Conservation (phyloP, 306 rosid genomes). For the Rosa multiflora region DNA sequence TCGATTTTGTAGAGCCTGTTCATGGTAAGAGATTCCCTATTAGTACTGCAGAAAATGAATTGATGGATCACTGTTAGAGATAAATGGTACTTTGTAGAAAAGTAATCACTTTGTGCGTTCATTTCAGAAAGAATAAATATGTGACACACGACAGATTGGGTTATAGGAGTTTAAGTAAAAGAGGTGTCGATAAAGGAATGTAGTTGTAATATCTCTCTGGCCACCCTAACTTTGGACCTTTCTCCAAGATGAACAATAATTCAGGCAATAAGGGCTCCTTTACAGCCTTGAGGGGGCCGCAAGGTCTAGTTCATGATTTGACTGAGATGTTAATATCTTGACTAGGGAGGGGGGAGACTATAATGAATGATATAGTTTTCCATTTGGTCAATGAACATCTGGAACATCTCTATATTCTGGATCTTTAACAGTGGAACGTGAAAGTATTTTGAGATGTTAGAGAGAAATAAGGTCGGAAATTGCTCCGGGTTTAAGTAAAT, state of each 20-base stretch:
- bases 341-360: background rate
- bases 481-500: background rate
- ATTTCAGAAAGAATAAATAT: background rate
- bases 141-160: background rate
- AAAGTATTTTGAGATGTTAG: background rate
- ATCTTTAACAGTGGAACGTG: background rate
- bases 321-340: background rate
- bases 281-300: background rate
- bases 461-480: background rate
- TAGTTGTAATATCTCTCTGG: background rate
- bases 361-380: background rate
- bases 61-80: background rate
- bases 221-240: background rate
- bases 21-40: no score
- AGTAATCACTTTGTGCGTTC: background rate
- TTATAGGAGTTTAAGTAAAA: background rate
- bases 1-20: background rate
- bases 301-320: background rate
- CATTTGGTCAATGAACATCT: conserved; percentile 8
- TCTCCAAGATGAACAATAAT: background rate
- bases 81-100: background rate
- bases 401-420: background rate
- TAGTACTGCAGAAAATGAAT: background rate
- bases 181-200: background rate
- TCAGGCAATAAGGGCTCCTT: background rate